Conservation (phyloP, 495 filamentous ascomycete genomes). For the Tuber aestivum region DNA sequence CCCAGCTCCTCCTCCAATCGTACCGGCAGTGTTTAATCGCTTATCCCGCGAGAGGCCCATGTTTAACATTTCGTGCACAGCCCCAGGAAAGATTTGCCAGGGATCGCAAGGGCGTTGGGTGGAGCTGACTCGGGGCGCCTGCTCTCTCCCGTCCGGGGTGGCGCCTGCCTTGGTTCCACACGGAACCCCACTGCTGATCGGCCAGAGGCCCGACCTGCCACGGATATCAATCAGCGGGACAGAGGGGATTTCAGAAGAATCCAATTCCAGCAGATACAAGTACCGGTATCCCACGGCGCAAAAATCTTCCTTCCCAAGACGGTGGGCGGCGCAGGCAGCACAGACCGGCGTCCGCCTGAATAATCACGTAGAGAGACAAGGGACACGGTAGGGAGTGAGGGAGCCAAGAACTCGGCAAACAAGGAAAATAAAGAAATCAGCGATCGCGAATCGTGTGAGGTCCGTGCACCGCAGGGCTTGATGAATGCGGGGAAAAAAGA, state of each 20-base stretch:
- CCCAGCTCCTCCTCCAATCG: not conserved
- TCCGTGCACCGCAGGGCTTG: constrained; percentile 16
- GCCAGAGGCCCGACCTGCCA: not conserved
- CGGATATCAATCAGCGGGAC: not conserved
- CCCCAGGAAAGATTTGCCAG: not conserved
- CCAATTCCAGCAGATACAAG: not conserved
- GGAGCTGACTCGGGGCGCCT: not conserved
- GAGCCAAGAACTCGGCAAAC: not conserved
- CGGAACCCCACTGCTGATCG: not conserved
- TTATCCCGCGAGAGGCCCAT: not conserved
- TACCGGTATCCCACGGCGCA: not conserved
- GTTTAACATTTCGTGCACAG: not conserved
- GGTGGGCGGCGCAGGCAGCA: not conserved
- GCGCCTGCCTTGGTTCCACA: not conserved
- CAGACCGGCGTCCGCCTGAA: not conserved
- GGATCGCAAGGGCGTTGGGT: not conserved
- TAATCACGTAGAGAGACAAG: not conserved
- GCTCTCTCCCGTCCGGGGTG: not conserved
- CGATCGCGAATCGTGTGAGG: constrained; percentile 22
- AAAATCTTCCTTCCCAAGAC: not conserved
- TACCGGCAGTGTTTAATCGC: not conserved
- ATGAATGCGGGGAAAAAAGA: constrained; percentile 23
- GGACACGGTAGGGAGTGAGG: not conserved
- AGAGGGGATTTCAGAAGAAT: not conserved
- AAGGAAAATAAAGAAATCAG: constrained; percentile 1